phyloP scores from a whole-genome alignment of 1,284 basidiomycete genomes.

The Ustilago tritici region DNA sequence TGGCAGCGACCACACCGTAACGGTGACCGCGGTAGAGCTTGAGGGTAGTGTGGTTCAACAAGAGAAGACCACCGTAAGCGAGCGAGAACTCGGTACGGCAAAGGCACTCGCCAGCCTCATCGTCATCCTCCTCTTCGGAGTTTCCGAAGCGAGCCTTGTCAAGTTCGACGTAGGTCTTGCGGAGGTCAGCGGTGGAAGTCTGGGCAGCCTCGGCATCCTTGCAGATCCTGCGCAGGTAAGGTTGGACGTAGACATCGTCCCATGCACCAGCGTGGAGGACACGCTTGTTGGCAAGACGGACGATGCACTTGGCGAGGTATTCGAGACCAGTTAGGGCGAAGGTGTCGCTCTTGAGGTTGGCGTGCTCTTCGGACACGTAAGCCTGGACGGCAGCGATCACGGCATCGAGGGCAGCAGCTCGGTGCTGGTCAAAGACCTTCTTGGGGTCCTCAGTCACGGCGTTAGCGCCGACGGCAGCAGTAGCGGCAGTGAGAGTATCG shows the following conservation, averaged over 20 bases:
- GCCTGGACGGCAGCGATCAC: slow-evolving; percentile 55
- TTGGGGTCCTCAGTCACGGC: slow-evolving; percentile 60
- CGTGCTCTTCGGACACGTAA: slow-evolving; percentile 53
- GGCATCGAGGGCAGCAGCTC: slow-evolving; percentile 54
- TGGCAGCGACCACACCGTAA: slow-evolving; percentile 96
- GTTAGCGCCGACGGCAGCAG: slow-evolving; percentile 49
- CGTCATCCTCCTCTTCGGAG: slow-evolving; percentile 77
- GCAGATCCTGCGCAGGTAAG: slow-evolving; percentile 70
- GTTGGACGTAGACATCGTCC: slow-evolving; percentile 68
- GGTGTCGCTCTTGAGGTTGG: slow-evolving; percentile 58
- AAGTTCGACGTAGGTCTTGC: slow-evolving; percentile 61
- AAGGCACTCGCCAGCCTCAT: slow-evolving; percentile 75
- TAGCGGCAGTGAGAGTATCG: slow-evolving; percentile 61
- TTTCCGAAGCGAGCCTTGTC: slow-evolving; percentile 66
- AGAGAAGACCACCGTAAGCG: slow-evolving; percentile 93
- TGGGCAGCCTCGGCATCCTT: slow-evolving; percentile 57
- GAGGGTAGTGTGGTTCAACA: slow-evolving; percentile 94
- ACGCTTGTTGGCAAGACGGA: slow-evolving; percentile 67
- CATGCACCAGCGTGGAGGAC: slow-evolving; percentile 64
- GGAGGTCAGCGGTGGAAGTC: slow-evolving; percentile 59
- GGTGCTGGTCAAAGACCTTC: slow-evolving; percentile 55
- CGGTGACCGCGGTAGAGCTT: slow-evolving; percentile 84
- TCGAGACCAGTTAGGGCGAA: slow-evolving; percentile 62
- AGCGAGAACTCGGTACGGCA: slow-evolving; percentile 95
- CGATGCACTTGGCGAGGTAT: slow-evolving; percentile 60